A percentile compares a stretch with the other conserved stretches of the same genome.
Evolutionary conservation across 768 basidiomycete species (phyloP).

Genomic region (Lentinula lateritia): DNA sequence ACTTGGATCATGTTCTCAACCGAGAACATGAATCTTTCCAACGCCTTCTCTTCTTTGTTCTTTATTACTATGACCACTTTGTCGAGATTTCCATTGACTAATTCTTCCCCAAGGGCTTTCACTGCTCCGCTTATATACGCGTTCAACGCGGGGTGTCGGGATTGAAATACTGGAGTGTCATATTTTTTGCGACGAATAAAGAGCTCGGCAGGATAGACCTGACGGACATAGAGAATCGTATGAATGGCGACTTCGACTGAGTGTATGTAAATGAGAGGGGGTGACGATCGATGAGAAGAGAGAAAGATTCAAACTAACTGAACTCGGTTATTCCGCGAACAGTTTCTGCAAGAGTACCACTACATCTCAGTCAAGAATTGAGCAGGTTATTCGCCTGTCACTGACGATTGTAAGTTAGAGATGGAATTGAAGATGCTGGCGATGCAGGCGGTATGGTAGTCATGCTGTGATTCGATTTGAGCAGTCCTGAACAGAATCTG

Average conservation of each 20-base stretch:
- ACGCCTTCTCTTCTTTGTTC: constrained; percentile 66
- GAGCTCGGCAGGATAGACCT: constrained; percentile 84
- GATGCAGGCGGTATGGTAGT: background rate
- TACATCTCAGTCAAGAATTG: background rate
- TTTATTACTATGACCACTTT: constrained; percentile 85
- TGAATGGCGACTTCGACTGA: constrained; percentile 94
- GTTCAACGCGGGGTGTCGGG: constrained; percentile 84
- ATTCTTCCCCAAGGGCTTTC: constrained; percentile 75
- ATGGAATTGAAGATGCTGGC: background rate
- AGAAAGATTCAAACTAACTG: constrained; percentile 36
- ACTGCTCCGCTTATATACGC: constrained; percentile 88
- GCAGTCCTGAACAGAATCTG: background rate
- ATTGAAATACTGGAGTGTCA: constrained; percentile 87
- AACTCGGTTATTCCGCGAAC: constrained; percentile 66
- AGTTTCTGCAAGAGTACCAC: constrained; percentile 38
- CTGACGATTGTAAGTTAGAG: constrained; percentile 35
- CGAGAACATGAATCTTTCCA: constrained; percentile 91
- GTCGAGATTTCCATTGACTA: constrained; percentile 71
- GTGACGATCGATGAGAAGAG: background rate
- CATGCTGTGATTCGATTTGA: background rate
- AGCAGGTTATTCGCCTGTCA: background rate
- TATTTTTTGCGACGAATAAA: constrained; percentile 89
- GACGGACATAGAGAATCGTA: constrained; percentile 84
- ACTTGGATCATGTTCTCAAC: constrained; percentile 77
- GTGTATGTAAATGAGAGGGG: background rate